phyloP scores from a whole-genome alignment of 495 filamentous ascomycete species.

The Xylaria curta region DNA sequence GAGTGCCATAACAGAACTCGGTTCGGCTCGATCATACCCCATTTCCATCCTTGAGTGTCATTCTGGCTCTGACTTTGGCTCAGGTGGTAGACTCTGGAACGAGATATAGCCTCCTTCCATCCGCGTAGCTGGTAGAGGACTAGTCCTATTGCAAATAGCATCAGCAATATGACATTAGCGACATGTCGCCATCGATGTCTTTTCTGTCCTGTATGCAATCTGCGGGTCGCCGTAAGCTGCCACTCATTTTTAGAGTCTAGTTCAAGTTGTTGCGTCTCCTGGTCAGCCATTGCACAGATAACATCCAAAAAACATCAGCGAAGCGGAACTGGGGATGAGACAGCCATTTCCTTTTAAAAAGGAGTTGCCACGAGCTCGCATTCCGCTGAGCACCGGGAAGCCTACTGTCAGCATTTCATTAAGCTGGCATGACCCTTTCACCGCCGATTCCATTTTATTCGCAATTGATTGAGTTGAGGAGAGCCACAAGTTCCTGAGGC shows the following conservation, averaged over 20 bases:
- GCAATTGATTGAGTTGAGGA: not conserved
- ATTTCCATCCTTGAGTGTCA: slow-evolving; percentile 34
- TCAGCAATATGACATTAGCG: not conserved
- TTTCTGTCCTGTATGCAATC: not conserved
- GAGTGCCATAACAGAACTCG: slow-evolving; percentile 43
- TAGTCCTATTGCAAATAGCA: slow-evolving; percentile 19
- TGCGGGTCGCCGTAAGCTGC: not conserved
- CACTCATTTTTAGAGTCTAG: not conserved
- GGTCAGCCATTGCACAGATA: not conserved
- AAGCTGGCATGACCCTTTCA: not conserved
- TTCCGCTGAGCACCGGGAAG: not conserved
- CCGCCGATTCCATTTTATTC: not conserved
- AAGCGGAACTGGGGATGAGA: not conserved
- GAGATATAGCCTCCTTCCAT: not conserved
- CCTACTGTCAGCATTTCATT: not conserved
- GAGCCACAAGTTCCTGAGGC: not conserved
- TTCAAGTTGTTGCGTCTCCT: not conserved
- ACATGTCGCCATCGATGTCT: not conserved
- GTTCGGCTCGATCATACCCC: slow-evolving; percentile 44
- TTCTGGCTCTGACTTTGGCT: not conserved
- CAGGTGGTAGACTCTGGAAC: not conserved
- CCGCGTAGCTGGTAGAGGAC: slow-evolving; percentile 15
- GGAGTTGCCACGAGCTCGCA: not conserved
- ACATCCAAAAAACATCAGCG: too few relatives aligned
- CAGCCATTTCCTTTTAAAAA: not conserved